These are phyloP conservation scores for Lactarius evosmus DNA, from an alignment of 768 basidiomycete genomes.

Conservation along the genomic window DNA sequence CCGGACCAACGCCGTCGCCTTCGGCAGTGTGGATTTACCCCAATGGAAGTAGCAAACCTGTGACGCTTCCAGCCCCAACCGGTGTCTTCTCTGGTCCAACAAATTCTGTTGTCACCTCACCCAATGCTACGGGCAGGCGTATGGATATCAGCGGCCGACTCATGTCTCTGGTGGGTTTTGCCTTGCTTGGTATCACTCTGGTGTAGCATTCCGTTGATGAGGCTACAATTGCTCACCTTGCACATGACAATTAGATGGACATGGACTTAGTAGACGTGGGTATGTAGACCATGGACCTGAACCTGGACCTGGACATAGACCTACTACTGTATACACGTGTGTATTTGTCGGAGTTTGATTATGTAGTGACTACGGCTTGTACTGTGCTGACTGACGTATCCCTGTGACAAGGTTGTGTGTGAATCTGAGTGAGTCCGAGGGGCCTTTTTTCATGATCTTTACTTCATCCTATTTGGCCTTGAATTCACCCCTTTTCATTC, in stretches of 20 bases:
- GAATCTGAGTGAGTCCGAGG: neutral
- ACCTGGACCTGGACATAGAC: neutral
- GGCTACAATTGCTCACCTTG: neutral
- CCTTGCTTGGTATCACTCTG: conserved; percentile 3
- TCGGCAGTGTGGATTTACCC: conserved; percentile 10
- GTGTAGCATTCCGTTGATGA: neutral
- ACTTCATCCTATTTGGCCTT: conserved; percentile 4
- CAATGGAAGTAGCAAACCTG: conserved; percentile 11
- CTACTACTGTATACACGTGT: neutral
- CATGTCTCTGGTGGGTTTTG: conserved; percentile 9
- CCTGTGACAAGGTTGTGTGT: no score
- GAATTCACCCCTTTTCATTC: conserved; percentile 18
- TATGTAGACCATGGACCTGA: neutral
- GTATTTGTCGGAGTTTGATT: neutral
- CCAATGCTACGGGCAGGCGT: neutral
- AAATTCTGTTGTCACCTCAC: neutral
- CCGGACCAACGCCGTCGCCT: conserved; percentile 27
- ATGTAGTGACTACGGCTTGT: neutral
- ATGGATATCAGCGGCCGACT: neutral
- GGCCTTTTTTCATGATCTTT: conserved; percentile 3
- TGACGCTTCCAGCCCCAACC: conserved; percentile 11
- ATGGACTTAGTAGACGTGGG: neutral
- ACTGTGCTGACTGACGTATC: neutral
- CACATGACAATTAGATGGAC: neutral
- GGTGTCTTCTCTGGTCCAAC: conserved; percentile 3